Base-by-base conservation (phyloP, 73 alveolate species). In the Urostyla sp. region DNA sequence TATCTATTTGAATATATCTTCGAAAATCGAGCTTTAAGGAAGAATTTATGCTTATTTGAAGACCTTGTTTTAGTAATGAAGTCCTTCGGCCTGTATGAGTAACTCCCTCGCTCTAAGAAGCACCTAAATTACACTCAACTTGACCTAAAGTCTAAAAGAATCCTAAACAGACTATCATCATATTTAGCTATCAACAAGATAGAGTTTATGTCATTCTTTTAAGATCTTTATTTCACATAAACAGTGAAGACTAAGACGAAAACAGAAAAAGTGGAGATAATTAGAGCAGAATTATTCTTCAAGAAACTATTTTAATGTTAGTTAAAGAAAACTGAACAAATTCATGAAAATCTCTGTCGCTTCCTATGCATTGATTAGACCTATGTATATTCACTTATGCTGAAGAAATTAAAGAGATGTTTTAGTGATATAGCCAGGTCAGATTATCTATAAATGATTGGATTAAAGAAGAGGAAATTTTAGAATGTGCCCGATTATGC, bases 321-420 rank as follows among this genome's bases (percentile, higher is more conserved):
- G 15, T 40, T 66, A 10, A 45, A 40, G 20, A 66, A 21, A 21
- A 43, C 7, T 6, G 13, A 15, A 11, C 32, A 66, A 66, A 11
- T 40, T 8, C 37, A 66, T 40, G 16, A 27, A 4, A 66, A 66
- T 44, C 66, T 66, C 5, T 37, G 57, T 28, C 4, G 3, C n/a
- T 66, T 66, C 80, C 27, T 66, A 16, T 66, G 80, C 27, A 66
- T 66, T 5, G 80, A 66, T 44, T 20, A 66, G 15, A 45, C 45
- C 7, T 66, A 44, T 43, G 3, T 15, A 28, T 27, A 6, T 24
- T 20, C 45, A 4, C 6, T 66, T 4, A 66, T 66, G 80, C 6
- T 43, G 2, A 66, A 66, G 30, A 66, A 66, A 46, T 3, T 66
- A 8, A 66, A 18, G 7, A 66, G 80, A 45, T 59, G 23, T 3